Conservation (phyloP, 768 basidiomycete genomes). For the button mushroom (Agaricus bisporus) region DNA sequence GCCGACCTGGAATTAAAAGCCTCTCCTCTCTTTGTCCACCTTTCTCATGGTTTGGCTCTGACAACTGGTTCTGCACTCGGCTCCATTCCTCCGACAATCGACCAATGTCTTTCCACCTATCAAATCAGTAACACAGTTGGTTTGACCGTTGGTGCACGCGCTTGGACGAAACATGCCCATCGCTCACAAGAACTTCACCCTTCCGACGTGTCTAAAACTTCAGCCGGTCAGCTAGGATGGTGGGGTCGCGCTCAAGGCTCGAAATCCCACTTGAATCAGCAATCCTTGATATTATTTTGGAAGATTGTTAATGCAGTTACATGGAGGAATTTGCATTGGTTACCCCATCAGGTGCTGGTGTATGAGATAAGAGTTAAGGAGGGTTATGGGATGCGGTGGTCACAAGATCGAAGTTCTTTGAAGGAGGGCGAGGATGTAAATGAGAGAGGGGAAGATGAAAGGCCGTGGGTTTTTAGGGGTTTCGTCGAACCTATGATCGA, state of each 20-base stretch:
- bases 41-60: constrained; percentile 49
- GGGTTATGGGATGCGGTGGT: constrained; percentile 68
- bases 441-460: constrained; percentile 9
- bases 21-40: constrained; percentile 34
- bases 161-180: constrained; percentile 64
- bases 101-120: constrained; percentile 50
- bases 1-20: neutral
- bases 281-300: constrained; percentile 44
- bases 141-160: constrained; percentile 53
- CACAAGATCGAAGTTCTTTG: constrained; percentile 34
- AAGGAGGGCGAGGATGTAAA: constrained; percentile 6
- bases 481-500: constrained; percentile 68
- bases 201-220: constrained; percentile 5
- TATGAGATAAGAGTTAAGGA: constrained; percentile 55
- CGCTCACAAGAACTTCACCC: constrained; percentile 31
- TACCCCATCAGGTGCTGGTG: constrained; percentile 55
- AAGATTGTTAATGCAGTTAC: constrained; percentile 44
- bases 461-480: constrained; percentile 53
- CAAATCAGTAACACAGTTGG: constrained; percentile 39
- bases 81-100: constrained; percentile 37
- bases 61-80: constrained; percentile 56
- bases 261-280: constrained; percentile 45
- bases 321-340: constrained; percentile 64
- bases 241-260: constrained; percentile 56
- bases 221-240: constrained; percentile 36